phyloP scores from a whole-genome alignment of 805 yeast species.

The Dipodascus albidus region DNA sequence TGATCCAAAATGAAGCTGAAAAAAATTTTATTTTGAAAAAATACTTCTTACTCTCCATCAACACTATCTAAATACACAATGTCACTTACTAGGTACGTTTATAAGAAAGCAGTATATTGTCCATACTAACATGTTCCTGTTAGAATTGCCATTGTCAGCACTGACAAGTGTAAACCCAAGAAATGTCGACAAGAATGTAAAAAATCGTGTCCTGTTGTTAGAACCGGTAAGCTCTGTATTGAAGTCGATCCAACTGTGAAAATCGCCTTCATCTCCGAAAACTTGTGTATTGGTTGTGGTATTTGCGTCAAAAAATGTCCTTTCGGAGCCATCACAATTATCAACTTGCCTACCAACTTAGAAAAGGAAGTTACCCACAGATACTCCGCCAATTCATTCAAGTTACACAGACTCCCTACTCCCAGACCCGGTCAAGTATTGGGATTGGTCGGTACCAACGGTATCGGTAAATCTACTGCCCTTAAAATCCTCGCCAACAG shows the following conservation, averaged over 20 bases:
- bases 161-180: slow-evolving; percentile 95
- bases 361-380: slow-evolving; percentile 91
- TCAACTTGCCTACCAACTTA: slow-evolving; percentile 91
- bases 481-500: slow-evolving; percentile 94
- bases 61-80: no score
- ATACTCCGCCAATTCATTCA: slow-evolving; percentile 95
- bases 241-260: slow-evolving; percentile 87
- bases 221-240: slow-evolving; percentile 95
- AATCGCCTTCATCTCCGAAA: slow-evolving; percentile 91
- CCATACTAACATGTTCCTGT: not conserved
- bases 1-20: not conserved
- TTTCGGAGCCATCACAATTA: slow-evolving; percentile 91
- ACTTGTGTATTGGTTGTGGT: slow-evolving; percentile 97
- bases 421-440: slow-evolving; percentile 99
- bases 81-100: not conserved
- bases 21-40: not conserved
- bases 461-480: slow-evolving; percentile 98
- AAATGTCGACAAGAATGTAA: slow-evolving; percentile 98
- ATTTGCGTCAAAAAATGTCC: slow-evolving; percentile 98
- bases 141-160: slow-evolving; percentile 89
- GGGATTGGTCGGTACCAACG: slow-evolving; percentile 96
- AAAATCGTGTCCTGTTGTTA: slow-evolving; percentile 94
- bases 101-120: not conserved
- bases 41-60: not conserved
- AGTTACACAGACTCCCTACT: slow-evolving; percentile 91